Evolutionary conservation across 257 asterid species (phyloP).

Genomic region (Ophiorrhiza pumila): DNA sequence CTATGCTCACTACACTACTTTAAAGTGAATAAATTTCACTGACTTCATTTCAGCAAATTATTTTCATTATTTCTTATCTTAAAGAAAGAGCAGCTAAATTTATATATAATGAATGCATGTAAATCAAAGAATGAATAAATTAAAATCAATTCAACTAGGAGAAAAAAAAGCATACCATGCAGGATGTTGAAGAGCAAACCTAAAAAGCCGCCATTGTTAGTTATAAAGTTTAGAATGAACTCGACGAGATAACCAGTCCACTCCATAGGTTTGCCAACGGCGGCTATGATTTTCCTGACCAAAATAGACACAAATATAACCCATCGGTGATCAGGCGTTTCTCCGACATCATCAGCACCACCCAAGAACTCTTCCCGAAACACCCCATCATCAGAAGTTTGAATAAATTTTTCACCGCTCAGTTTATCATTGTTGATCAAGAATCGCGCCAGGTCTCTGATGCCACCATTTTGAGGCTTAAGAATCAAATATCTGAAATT

Average conservation of each 20-base stretch:
- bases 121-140: background rate
- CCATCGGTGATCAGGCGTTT: slow-evolving; percentile 58
- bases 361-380: slow-evolving; percentile 17
- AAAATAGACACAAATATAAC: slow-evolving; percentile 67
- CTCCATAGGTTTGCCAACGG: slow-evolving; percentile 69
- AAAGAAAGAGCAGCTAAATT: no score
- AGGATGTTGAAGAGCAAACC: slow-evolving; percentile 47
- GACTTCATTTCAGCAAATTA: no score
- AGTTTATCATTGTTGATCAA: slow-evolving; percentile 32
- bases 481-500: slow-evolving; percentile 52
- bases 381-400: slow-evolving; percentile 28
- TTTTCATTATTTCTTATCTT: no score
- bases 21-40: no score
- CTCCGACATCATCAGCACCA: slow-evolving; percentile 21
- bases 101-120: no score
- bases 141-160: background rate
- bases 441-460: slow-evolving; percentile 58
- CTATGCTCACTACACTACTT: no score
- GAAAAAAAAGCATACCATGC: slow-evolving; percentile 40
- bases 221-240: slow-evolving; percentile 65
- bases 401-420: slow-evolving; percentile 57
- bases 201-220: slow-evolving; percentile 59
- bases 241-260: slow-evolving; percentile 65
- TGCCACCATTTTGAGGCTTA: slow-evolving; percentile 59
- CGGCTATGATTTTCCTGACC: slow-evolving; percentile 54